phyloP scores from a whole-genome alignment of 1,284 basidiomycete genomes.

The Naganishia sp. region DNA sequence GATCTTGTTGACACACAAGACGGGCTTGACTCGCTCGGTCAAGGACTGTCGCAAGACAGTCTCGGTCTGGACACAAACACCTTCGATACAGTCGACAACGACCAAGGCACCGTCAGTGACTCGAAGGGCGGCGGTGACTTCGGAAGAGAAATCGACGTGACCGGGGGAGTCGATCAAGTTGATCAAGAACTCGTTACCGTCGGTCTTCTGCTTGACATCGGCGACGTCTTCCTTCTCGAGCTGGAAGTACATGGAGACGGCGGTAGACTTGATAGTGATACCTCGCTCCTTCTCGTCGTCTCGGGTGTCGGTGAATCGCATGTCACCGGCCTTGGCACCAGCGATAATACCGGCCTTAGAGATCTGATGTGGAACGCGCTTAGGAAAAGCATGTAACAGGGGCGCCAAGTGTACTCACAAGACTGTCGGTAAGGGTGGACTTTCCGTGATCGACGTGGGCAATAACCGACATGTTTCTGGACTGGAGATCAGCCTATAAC shows the following conservation, averaged over 20 bases:
- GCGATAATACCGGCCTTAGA: conserved; percentile 99
- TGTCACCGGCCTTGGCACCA: conserved; percentile 88
- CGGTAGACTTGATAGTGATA: conserved; percentile 99
- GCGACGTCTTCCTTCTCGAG: conserved; percentile 83
- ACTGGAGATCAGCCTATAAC: conserved; percentile 33
- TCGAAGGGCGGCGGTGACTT: conserved; percentile 99
- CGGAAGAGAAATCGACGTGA: conserved; percentile 99
- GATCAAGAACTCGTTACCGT: conserved; percentile 96
- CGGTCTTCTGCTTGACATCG: conserved; percentile 90
- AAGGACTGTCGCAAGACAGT: conserved; percentile 98
- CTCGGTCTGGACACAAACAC: conserved; percentile 99
- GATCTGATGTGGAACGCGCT: conserved; percentile 3
- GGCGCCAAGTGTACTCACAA: conserved; percentile 60
- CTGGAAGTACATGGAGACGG: conserved; percentile 99
- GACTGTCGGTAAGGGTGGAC: conserved; percentile 97
- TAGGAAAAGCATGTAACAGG: background rate
- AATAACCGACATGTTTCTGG: conserved; percentile 97
- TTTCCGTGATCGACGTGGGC: conserved; percentile 99
- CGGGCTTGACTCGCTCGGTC: conserved; percentile 98
- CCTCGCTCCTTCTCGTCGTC: conserved; percentile 99
- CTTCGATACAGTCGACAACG: conserved; percentile 99
- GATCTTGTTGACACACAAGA: conserved; percentile 99
- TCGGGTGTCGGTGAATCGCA: conserved; percentile 94
- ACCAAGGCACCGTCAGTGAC: conserved; percentile 98
- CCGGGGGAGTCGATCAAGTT: conserved; percentile 99